Percentiles rank a stretch among this genome's conserved stretches.
Evolutionary conservation across 306 rosid species (phyloP).

Genomic region (Fragaria vesca): DNA sequence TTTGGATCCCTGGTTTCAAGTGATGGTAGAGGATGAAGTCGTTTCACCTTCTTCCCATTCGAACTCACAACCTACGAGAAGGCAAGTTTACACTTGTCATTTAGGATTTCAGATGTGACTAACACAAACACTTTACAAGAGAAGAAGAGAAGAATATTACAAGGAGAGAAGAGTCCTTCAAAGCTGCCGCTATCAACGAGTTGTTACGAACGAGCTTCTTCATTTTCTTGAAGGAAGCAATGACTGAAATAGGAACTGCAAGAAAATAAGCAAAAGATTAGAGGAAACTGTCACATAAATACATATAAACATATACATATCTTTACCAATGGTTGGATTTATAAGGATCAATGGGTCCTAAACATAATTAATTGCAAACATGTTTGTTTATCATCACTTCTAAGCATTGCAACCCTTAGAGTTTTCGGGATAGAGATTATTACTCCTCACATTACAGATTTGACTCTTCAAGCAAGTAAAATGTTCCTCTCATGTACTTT

Average conservation of each 20-base stretch:
- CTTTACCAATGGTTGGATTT: neutral
- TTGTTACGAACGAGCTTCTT: constrained; percentile 65
- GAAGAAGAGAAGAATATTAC: constrained; percentile 44
- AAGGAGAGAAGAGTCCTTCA: constrained; percentile 77
- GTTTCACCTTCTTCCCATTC: constrained; percentile 81
- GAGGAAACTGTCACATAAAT: neutral
- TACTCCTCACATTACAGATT: neutral
- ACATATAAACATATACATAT: neutral
- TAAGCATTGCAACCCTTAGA: neutral
- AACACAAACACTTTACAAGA: constrained; percentile 18
- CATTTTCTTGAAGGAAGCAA: constrained; percentile 84
- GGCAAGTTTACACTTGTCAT: constrained; percentile 11
- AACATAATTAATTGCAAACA: neutral
- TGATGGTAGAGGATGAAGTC: constrained; percentile 58
- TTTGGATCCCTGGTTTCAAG: constrained; percentile 61
- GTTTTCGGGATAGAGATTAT: neutral
- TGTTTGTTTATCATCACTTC: neutral
- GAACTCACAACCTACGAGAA: constrained; percentile 67
- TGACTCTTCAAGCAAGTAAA: neutral
- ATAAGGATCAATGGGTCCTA: neutral
- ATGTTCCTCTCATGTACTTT: neutral
- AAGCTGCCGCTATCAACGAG: constrained; percentile 55
- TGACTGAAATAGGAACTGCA: constrained; percentile 73
- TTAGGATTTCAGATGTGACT: constrained; percentile 27
- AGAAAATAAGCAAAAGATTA: constrained; percentile 17